Evolutionary conservation across 1,284 basidiomycete species (phyloP), one percentile per base, ranked within the genome.

Genomic region (Microbotryum intermedium): DNA sequence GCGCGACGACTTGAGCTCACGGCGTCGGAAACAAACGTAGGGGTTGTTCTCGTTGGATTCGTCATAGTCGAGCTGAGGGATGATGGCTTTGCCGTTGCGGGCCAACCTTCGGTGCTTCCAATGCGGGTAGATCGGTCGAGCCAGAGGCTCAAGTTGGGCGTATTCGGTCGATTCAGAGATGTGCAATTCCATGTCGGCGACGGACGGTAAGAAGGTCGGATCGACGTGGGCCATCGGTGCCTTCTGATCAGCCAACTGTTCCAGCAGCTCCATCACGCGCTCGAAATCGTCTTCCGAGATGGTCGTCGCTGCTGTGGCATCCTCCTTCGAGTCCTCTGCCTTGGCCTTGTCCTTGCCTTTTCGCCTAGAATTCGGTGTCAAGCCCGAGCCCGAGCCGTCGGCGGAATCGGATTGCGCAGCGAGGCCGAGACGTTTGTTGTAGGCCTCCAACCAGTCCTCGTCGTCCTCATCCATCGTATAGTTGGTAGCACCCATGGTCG

Each of bases 401-500:
- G 50, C 46, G 13, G 13, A 11, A 11, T 42, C 28, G 25, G 25
- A 49, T 42, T 42, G 42, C 18, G 42, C 62, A 18, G 68, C 39
- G 25, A 43, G 45, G 5, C n/a, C 8, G 47, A 64, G 47, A 42
- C 50, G 45, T 16, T 63, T 65, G 50, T 97, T 97, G 73, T 90
- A 90, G 74, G 84, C 86, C 65, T 88, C 85, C 44, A 98, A 82
- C 93, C 94, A 98, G 59, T 88, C 86, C 69, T 87, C 84, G 76
- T 98, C 95, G 44, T 90, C 87, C 74, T 98, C 95, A 72, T 98
- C 95, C 86, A 97, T 88, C 69, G 85, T 88, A 74, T 98, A 97
- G 6, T 84, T 83, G 72, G 86, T 89, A 58, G 73, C 62, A 68
- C 73, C 73, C 1, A 83, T 84, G 69, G 79, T 76, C 30, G 80